A percentile compares a stretch with the other conserved stretches of the same genome.
phyloP scores from a whole-genome alignment of 345 rosid species.

The Bruguiera gymnorhiza region DNA sequence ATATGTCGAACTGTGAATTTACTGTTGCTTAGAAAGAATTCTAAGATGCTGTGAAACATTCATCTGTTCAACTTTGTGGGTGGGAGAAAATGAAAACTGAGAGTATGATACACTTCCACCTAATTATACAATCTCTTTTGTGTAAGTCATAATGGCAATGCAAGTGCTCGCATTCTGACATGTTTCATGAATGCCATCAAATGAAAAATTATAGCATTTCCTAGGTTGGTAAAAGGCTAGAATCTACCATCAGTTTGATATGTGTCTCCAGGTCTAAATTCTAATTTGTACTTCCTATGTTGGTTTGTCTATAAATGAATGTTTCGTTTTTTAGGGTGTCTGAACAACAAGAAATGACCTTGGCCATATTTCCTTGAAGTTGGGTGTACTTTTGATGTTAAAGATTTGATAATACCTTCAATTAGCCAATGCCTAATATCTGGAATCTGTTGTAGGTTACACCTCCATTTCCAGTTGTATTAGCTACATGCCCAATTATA shows the following conservation, averaged over 20 bases:
- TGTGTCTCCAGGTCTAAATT: background rate
- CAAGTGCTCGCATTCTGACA: background rate
- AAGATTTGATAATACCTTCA: slow-evolving; percentile 11
- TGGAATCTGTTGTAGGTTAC: slow-evolving; percentile 59
- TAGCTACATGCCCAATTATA: slow-evolving; percentile 62
- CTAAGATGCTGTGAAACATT: background rate
- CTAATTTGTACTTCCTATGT: background rate
- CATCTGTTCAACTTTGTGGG: too few species aligned
- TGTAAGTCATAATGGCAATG: too few species aligned
- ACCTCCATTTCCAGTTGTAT: slow-evolving; percentile 61
- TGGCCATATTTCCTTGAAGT: background rate
- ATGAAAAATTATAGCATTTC: background rate
- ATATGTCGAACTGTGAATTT: background rate
- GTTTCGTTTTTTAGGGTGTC: background rate
- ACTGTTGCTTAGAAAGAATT: background rate
- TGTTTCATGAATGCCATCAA: background rate
- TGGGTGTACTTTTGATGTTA: background rate
- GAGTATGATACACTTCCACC: too few species aligned
- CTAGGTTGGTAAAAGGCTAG: background rate
- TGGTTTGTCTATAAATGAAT: background rate
- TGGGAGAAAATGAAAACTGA: too few species aligned
- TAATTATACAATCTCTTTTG: too few species aligned
- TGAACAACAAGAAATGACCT: background rate
- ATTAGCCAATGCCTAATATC: slow-evolving; percentile 17
- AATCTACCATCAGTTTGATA: background rate